phyloP scores from a whole-genome alignment of 2,329 filamentous ascomycete genomes.

The Knoxdaviesia capensis region DNA sequence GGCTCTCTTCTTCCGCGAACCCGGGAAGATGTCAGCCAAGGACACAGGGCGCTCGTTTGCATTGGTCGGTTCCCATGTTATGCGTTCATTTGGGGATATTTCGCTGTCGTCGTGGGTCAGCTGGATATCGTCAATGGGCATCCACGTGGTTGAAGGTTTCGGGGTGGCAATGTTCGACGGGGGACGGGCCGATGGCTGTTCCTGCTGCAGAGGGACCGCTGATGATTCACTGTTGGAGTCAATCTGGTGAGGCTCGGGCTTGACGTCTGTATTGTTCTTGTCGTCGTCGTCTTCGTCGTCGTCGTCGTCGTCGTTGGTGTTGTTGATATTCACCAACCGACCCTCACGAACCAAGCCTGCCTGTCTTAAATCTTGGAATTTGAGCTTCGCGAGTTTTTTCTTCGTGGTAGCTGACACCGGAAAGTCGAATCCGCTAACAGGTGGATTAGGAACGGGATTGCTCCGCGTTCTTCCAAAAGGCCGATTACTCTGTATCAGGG shows the following conservation, averaged over 20 bases:
- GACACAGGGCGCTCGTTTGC: slow-evolving; percentile 3
- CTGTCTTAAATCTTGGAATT: slow-evolving; percentile 23
- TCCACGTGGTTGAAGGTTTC: not conserved
- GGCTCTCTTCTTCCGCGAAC: slow-evolving; percentile 33
- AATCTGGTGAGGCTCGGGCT: not conserved
- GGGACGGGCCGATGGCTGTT: not conserved
- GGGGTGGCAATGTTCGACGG: not conserved
- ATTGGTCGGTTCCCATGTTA: slow-evolving; percentile 2
- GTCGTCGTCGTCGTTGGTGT: slow-evolving; percentile 2
- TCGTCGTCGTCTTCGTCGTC: slow-evolving; percentile 6
- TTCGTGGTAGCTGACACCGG: slow-evolving; percentile 20
- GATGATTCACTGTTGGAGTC: not conserved
- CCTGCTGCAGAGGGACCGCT: not conserved
- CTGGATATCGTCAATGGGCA: not conserved
- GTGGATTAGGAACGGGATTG: no score
- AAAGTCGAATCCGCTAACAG: no score
- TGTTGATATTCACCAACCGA: slow-evolving; percentile 4
- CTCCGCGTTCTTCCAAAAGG: no score
- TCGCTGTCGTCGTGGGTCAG: slow-evolving; percentile 2
- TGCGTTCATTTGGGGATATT: slow-evolving; percentile 6
- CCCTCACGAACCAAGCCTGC: slow-evolving; percentile 7
- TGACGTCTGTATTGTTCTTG: slow-evolving; percentile 1
- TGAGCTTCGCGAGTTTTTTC: slow-evolving; percentile 36
- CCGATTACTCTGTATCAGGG: no score
- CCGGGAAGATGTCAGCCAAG: slow-evolving; percentile 5